phyloP scores from a whole-genome alignment of 2,329 filamentous ascomycete species.

The Arthrinium phaeospermum region DNA sequence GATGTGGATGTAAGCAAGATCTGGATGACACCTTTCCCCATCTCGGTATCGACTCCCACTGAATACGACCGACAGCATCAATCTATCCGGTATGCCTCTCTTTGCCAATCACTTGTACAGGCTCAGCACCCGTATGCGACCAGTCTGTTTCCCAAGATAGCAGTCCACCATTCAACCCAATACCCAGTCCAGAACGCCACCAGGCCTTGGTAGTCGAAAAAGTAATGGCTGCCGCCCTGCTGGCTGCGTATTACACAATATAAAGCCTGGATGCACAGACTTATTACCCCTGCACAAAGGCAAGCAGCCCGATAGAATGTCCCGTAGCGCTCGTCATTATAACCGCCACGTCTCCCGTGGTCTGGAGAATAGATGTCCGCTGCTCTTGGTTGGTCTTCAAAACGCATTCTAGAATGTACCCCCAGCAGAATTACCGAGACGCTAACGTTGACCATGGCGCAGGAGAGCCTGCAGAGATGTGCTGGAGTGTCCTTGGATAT shows the following conservation, averaged over 20 bases:
- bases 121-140: neutral
- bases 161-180: constrained; percentile 1
- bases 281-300: neutral
- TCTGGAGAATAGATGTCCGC: neutral
- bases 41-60: too few species aligned
- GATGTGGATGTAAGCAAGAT: too few species aligned
- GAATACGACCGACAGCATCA: too few species aligned
- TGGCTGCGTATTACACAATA: neutral
- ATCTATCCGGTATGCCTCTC: too few species aligned
- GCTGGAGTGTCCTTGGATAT: neutral
- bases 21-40: too few species aligned
- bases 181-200: neutral
- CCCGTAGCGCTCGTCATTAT: neutral
- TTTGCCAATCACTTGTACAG: too few species aligned
- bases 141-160: neutral
- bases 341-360: neutral
- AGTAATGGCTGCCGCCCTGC: neutral
- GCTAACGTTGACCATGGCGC: neutral
- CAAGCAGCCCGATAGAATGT: neutral
- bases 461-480: neutral
- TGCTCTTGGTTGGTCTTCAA: neutral
- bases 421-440: neutral
- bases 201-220: neutral
- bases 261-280: neutral
- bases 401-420: neutral